These are phyloP conservation scores for Phytophthora idaei DNA, from an alignment of 352 stramenopile species.

Conservation along the genomic window DNA sequence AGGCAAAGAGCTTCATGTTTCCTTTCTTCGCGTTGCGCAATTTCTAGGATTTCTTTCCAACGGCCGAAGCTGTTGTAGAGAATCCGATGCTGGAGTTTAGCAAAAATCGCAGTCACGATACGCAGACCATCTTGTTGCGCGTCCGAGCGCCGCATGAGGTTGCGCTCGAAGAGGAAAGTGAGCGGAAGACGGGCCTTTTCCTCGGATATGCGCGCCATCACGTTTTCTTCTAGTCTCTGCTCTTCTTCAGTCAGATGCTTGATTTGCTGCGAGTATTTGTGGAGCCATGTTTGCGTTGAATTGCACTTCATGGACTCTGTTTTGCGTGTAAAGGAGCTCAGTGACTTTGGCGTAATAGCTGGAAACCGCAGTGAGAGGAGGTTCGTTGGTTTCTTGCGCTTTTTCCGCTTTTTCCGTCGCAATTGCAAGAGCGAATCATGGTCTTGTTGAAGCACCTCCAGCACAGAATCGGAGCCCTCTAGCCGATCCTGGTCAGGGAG, in stretches of 20 bases:
- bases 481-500: neutral
- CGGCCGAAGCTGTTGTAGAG: constrained; percentile 50
- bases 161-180: constrained; percentile 78
- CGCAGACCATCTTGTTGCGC: constrained; percentile 57
- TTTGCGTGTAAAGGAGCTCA: neutral
- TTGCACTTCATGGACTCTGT: neutral
- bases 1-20: constrained; percentile 30
- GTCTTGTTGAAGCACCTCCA: constrained; percentile 26
- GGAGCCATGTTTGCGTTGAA: constrained; percentile 11
- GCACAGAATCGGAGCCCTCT: neutral
- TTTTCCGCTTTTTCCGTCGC: constrained; percentile 17
- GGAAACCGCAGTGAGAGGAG: constrained; percentile 28
- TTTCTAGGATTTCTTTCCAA: constrained; percentile 40
- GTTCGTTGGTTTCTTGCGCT: constrained; percentile 18
- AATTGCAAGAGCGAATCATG: constrained; percentile 9
- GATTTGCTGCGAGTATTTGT: constrained; percentile 22
- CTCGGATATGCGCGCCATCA: constrained; percentile 49
- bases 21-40: constrained; percentile 25
- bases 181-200: constrained; percentile 68
- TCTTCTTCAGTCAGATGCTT: constrained; percentile 24
- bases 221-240: constrained; percentile 37
- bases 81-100: constrained; percentile 68
- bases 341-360: constrained; percentile 8
- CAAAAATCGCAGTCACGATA: constrained; percentile 69
- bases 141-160: constrained; percentile 57